A percentile compares a stretch with the other conserved stretches of the same genome.
Conservation (phyloP, 2,329 filamentous ascomycete genomes). For the Aspergillus piperis region DNA sequence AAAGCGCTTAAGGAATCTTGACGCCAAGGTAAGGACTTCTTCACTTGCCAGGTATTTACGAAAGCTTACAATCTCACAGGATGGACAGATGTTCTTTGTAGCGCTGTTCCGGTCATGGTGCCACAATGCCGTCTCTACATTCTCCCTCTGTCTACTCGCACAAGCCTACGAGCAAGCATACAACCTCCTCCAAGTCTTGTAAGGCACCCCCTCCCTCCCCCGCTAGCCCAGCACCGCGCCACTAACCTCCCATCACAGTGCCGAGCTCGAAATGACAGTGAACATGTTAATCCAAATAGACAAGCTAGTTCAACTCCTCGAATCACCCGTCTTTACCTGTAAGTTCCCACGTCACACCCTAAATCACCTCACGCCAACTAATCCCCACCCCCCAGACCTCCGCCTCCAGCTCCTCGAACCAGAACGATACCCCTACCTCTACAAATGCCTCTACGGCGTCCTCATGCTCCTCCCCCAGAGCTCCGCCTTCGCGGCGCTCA, state of each 20-base stretch:
- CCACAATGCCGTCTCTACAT: constrained; percentile 96
- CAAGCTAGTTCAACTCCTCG: constrained; percentile 93
- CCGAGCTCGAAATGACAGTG: constrained; percentile 97
- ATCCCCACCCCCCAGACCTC: constrained; percentile 62
- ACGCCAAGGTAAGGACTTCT: constrained; percentile 65
- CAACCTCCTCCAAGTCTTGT: constrained; percentile 94
- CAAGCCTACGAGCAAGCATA: constrained; percentile 99
- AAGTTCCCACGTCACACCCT: constrained; percentile 36
- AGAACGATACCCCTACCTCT: constrained; percentile 90
- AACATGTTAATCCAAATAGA: constrained; percentile 99
- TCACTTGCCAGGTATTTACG: background rate
- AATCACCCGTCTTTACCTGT: constrained; percentile 98
- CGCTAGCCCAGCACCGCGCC: background rate
- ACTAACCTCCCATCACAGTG: constrained; percentile 56
- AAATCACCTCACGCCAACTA: background rate
- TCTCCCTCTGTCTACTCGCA: constrained; percentile 90
- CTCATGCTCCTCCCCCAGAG: constrained; percentile 98
- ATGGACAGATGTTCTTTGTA: constrained; percentile 94
- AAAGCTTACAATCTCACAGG: constrained; percentile 51
- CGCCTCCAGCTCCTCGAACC: constrained; percentile 93
- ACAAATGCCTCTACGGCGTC: constrained; percentile 96
- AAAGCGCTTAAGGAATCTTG: constrained; percentile 84
- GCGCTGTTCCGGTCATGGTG: constrained; percentile 96
- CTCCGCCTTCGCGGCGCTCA: constrained; percentile 92
- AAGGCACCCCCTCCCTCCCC: constrained; percentile 32